Conservation (phyloP, 768 basidiomycete species). For the Russula emetica region DNA sequence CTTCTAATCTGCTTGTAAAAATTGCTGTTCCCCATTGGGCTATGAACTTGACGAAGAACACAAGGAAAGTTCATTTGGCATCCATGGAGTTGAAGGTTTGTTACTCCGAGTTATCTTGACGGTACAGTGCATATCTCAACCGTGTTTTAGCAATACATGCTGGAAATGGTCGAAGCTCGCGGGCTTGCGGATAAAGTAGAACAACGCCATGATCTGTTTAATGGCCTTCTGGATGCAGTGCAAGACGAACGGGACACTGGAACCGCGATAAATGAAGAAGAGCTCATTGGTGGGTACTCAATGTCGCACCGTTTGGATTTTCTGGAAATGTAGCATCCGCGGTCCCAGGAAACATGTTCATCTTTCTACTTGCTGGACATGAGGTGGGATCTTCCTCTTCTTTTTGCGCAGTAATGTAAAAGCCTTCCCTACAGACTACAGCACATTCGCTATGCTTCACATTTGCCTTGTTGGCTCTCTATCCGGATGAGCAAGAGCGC, state of each 20-base stretch:
- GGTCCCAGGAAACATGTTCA: conserved; percentile 31
- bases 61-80: conserved; percentile 36
- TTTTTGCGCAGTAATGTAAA: too few species aligned
- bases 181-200: conserved; percentile 22
- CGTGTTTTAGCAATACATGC: conserved; percentile 29
- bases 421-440: conserved; percentile 33
- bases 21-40: conserved; percentile 41
- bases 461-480: conserved; percentile 42
- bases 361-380: conserved; percentile 38
- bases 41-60: conserved; percentile 36
- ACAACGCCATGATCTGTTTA: conserved; percentile 32
- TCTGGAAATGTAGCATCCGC: background rate
- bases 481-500: conserved; percentile 43
- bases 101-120: background rate
- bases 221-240: conserved; percentile 29
- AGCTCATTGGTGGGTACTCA: conserved; percentile 26
- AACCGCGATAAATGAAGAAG: conserved; percentile 26
- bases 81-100: conserved; percentile 44
- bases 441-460: conserved; percentile 39
- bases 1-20: conserved; percentile 38
- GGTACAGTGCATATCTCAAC: too few species aligned
- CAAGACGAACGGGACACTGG: conserved; percentile 20
- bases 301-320: background rate
- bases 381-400: conserved; percentile 31
- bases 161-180: conserved; percentile 30